Base-by-base conservation (phyloP, 2,329 filamentous ascomycete genomes). In the Monosporascus ibericus region DNA sequence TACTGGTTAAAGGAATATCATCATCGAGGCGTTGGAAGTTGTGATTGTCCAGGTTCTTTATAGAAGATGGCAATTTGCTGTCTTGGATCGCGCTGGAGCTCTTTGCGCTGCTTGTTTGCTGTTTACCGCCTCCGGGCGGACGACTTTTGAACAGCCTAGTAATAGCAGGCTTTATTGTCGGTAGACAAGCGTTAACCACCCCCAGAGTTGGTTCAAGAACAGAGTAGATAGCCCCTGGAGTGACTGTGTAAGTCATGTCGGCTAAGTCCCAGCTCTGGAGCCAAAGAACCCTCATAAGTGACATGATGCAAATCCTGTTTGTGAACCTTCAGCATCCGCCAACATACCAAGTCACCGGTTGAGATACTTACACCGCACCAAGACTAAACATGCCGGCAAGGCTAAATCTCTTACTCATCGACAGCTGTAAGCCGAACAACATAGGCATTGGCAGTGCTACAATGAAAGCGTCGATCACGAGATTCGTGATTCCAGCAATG, bases 311-410 rank as follows among this genome's bases (percentile, higher is more conserved):
- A 37, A 54, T 53, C 11, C 52, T 54, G 17, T 34, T 40, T 18
- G 30, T 50, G 15, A 48, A 44, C 15, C 18, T 30, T 39, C 8
- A 40, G 17, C 6, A n/a, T 18, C 22, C 2, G 6, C 3, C 14
- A 17, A 20, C 48, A 8, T 20, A 15, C 49, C 20, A 9, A 52
- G n/a, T 22, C 47, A 14, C 18, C 48, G 38, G 2, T 44, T 34
- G 17, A 18, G 20, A 15, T 47, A 57, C 58, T 51, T 39, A 60
- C 55, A 57, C 4, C 2, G 14, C 47, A 9, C 58, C 56, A 17
- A 60, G 52, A 24, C 58, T 53, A 17, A 60, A 60, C 52, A 58
- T 60, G 9, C 8, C 48, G 5, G 15, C 54, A 44, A 60, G 38
- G 4, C 30, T n/a, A n/a, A 57, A 14, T 20, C 24, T 51, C 25